These are phyloP conservation scores for Sclerotinia nivalis DNA, from an alignment of 2,329 filamentous ascomycete species.

Conservation along the genomic window DNA sequence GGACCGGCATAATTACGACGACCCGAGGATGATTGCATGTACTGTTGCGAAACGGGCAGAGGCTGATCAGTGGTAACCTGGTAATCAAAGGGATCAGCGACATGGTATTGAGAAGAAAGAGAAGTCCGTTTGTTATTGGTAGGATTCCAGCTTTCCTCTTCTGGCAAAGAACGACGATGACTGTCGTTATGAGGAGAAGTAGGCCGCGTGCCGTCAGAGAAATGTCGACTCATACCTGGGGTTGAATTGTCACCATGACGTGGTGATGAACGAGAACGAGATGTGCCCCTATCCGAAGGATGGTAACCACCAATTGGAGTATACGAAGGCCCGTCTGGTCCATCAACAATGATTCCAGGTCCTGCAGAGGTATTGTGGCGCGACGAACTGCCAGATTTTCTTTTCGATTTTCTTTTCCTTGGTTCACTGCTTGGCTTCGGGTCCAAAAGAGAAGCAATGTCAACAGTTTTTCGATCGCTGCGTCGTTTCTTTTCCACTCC, in stretches of 20 bases:
- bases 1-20: slow-evolving; percentile 40
- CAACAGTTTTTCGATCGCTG: slow-evolving; percentile 32
- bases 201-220: slow-evolving; percentile 39
- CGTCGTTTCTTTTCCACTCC: slow-evolving; percentile 36
- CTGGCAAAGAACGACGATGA: slow-evolving; percentile 45
- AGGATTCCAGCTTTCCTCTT: slow-evolving; percentile 50
- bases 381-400: slow-evolving; percentile 37
- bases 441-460: slow-evolving; percentile 37
- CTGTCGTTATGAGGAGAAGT: slow-evolving; percentile 45
- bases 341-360: slow-evolving; percentile 50
- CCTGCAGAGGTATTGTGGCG: slow-evolving; percentile 34
- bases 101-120: slow-evolving; percentile 38
- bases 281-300: slow-evolving; percentile 36
- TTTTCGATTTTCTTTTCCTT: slow-evolving; percentile 38
- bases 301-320: slow-evolving; percentile 48
- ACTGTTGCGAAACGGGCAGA: slow-evolving; percentile 38
- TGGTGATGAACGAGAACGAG: slow-evolving; percentile 40
- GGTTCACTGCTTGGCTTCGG: slow-evolving; percentile 27
- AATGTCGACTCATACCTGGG: slow-evolving; percentile 34
- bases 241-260: slow-evolving; percentile 30
- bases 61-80: slow-evolving; percentile 39
- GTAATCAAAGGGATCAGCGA: slow-evolving; percentile 43
- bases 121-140: slow-evolving; percentile 42
- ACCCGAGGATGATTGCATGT: slow-evolving; percentile 39
- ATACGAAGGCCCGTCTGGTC: slow-evolving; percentile 51